Evolutionary conservation across 805 yeast species (phyloP).

Genomic region (Teunomyces tritomae): DNA sequence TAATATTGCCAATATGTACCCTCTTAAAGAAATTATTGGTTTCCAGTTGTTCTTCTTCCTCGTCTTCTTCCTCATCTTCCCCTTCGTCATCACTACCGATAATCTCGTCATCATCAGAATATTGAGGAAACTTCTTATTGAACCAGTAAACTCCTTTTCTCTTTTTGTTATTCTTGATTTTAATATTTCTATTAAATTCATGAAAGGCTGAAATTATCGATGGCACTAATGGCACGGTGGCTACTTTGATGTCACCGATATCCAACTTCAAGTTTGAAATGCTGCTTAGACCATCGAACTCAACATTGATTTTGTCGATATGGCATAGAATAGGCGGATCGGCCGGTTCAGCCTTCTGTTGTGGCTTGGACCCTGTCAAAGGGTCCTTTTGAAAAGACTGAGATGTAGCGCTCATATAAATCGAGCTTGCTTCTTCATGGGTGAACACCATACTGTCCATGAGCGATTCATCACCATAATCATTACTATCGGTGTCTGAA

Average conservation of each 20-base stretch:
- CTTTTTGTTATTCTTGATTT: constrained; percentile 30
- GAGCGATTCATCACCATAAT: constrained; percentile 37
- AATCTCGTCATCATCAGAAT: constrained; percentile 10
- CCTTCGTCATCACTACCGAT: constrained; percentile 9
- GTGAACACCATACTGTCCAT: constrained; percentile 63
- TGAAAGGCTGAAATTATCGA: constrained; percentile 35
- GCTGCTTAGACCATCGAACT: constrained; percentile 47
- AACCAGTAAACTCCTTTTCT: constrained; percentile 14
- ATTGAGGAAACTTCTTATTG: constrained; percentile 23
- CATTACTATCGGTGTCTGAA: constrained; percentile 8
- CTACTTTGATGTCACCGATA: constrained; percentile 39
- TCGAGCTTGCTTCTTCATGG: constrained; percentile 64
- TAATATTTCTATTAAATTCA: constrained; percentile 35
- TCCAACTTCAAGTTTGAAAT: constrained; percentile 37
- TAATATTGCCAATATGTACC: constrained; percentile 35
- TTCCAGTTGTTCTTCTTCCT: constrained; percentile 13
- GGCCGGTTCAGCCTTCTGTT: neutral
- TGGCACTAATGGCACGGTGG: constrained; percentile 44
- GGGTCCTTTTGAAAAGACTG: constrained; percentile 31
- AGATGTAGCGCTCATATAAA: constrained; percentile 81
- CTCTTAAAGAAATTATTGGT: constrained; percentile 30
- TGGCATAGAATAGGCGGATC: constrained; percentile 21
- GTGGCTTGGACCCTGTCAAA: too few relatives aligned
- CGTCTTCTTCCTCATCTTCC: constrained; percentile 14
- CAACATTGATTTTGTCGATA: constrained; percentile 36